Percentiles rank a stretch among this genome's conserved stretches.
phyloP scores from a whole-genome alignment of 129 eudicot species.

The Heracleum sosnowskyi region DNA sequence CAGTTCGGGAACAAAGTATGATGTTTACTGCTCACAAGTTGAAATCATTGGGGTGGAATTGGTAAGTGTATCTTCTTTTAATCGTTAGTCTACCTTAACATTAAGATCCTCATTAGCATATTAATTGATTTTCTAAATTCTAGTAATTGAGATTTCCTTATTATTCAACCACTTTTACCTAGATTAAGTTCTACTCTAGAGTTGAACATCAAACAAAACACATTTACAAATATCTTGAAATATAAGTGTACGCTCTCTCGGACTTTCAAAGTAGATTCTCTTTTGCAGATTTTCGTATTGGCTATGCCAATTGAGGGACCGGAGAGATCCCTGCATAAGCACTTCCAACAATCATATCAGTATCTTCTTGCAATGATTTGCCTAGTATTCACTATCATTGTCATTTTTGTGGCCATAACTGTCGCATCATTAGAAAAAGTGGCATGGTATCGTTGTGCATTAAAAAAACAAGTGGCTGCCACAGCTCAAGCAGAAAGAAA shows the following conservation, averaged over 20 bases:
- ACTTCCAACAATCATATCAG: constrained; percentile 18
- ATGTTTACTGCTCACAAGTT: constrained; percentile 30
- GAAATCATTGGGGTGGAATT: constrained; percentile 32
- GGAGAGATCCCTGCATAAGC: constrained; percentile 20
- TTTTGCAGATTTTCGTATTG: constrained; percentile 41
- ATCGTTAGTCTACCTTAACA: not conserved
- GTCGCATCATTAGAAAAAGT: constrained; percentile 34
- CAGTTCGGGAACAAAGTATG: constrained; percentile 26
- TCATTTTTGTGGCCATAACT: constrained; percentile 22
- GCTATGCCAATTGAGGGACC: constrained; percentile 35
- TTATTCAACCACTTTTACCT: not conserved
- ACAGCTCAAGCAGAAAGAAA: constrained; percentile 54
- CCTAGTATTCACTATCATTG: not conserved
- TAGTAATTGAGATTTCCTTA: no score
- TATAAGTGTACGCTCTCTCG: not conserved
- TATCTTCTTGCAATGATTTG: constrained; percentile 24
- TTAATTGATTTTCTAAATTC: not conserved
- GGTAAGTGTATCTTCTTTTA: constrained; percentile 20
- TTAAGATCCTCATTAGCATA: not conserved
- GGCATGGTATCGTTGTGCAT: constrained; percentile 36
- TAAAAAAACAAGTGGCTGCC: constrained; percentile 50
- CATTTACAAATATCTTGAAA: not conserved
- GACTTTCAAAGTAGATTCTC: not conserved
- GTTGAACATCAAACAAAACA: no score
- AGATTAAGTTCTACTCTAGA: no score